These are phyloP conservation scores for Nasturtium officinale DNA, from an alignment of 345 rosid genomes.

Conservation along the genomic window DNA sequence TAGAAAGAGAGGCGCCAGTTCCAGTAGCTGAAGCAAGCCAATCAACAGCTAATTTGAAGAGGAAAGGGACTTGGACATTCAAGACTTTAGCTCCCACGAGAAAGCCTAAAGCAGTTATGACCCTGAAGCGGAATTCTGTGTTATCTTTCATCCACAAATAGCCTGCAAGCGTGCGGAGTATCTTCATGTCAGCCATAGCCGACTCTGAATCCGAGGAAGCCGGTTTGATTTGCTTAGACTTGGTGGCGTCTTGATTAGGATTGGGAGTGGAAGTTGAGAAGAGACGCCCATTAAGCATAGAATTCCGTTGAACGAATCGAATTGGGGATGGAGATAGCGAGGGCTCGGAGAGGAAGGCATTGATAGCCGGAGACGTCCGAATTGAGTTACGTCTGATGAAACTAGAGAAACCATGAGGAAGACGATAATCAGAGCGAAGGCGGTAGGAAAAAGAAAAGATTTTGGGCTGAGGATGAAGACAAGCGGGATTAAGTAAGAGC, in stretches of 20 bases:
- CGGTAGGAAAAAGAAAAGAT: constrained; percentile 10
- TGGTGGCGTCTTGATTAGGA: constrained; percentile 30
- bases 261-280: constrained; percentile 58
- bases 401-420: constrained; percentile 35
- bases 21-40: constrained; percentile 73
- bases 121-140: constrained; percentile 79
- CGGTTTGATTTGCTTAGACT: constrained; percentile 41
- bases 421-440: constrained; percentile 35
- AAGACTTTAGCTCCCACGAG: constrained; percentile 87
- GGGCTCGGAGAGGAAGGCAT: constrained; percentile 48
- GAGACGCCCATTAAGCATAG: constrained; percentile 44
- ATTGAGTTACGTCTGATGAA: constrained; percentile 38
- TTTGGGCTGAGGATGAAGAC: constrained; percentile 21
- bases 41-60: constrained; percentile 92
- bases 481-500: constrained; percentile 21
- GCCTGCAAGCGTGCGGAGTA: constrained; percentile 73
- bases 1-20: constrained; percentile 54
- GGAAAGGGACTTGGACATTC: constrained; percentile 95
- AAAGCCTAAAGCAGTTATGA: constrained; percentile 75
- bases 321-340: constrained; percentile 36
- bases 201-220: constrained; percentile 27
- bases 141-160: constrained; percentile 92
- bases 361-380: constrained; percentile 22
- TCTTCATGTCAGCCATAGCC: constrained; percentile 64
- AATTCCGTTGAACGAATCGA: constrained; percentile 45